phyloP scores from a whole-genome alignment of 768 basidiomycete species.

The Pleurotus giganteus region DNA sequence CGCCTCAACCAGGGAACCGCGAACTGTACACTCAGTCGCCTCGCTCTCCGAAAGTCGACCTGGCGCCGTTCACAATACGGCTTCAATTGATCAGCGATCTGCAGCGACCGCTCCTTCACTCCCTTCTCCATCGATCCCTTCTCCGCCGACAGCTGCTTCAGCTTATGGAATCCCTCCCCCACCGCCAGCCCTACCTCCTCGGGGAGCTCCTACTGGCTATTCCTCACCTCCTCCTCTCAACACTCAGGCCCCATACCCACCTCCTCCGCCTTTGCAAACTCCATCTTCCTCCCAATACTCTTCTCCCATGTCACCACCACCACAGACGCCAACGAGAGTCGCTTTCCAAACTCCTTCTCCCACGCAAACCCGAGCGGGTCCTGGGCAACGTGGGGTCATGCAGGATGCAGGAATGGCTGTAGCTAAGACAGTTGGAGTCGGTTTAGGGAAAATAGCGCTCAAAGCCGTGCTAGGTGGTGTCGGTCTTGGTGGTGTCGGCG shows the following conservation, averaged over 20 bases:
- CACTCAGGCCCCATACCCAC: not conserved
- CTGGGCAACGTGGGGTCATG: not conserved
- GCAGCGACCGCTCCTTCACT: not conserved
- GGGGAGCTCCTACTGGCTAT: not conserved
- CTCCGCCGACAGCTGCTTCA: not conserved
- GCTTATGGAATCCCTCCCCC: not conserved
- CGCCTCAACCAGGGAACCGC: not conserved
- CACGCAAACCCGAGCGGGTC: not conserved
- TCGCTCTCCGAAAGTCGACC: not conserved
- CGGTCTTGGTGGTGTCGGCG: not conserved
- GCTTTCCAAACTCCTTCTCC: not conserved
- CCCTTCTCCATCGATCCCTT: too few species aligned
- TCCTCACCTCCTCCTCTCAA: not conserved
- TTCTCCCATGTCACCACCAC: not conserved
- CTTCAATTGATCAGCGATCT: not conserved
- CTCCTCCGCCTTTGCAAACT: not conserved
- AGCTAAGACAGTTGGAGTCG: not conserved
- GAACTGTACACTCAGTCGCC: not conserved
- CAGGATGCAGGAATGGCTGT: slow-evolving; percentile 1
- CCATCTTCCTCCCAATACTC: not conserved
- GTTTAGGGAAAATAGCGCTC: not conserved
- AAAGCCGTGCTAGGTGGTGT: not conserved
- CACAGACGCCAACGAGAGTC: not conserved
- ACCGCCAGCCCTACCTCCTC: not conserved
- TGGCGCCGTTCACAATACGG: not conserved